These are phyloP conservation scores for Candida stauntonica DNA, from an alignment of 805 yeast genomes.

Conservation along the genomic window DNA sequence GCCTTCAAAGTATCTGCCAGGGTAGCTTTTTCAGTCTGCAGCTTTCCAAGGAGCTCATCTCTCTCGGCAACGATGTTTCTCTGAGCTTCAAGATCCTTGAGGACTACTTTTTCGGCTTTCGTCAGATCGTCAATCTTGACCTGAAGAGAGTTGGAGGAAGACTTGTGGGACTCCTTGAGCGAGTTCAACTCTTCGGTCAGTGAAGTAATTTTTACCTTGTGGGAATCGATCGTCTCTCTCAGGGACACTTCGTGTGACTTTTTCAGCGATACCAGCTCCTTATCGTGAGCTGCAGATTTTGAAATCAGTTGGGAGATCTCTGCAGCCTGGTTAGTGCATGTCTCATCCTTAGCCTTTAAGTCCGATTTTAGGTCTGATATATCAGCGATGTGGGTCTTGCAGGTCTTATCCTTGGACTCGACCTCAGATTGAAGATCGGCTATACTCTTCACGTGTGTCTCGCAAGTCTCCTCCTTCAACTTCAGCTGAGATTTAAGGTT, in stretches of 20 bases:
- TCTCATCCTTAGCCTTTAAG: slow-evolving; percentile 7
- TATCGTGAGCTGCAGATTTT: too few species aligned
- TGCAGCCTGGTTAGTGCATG: too few species aligned
- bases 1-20: background rate
- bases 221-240: slow-evolving; percentile 2
- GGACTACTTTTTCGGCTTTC: background rate
- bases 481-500: background rate
- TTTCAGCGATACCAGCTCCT: slow-evolving; percentile 1
- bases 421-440: slow-evolving; percentile 10
- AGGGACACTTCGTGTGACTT: slow-evolving; percentile 5
- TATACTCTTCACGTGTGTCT: slow-evolving; percentile 1
- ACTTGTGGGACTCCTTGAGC: slow-evolving; percentile 3
- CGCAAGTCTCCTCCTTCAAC: background rate
- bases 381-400: slow-evolving; percentile 9
- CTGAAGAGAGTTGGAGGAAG: background rate
- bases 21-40: slow-evolving; percentile 2
- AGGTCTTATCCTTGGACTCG: slow-evolving; percentile 4
- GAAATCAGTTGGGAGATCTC: too few species aligned
- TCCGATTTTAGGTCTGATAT: slow-evolving; percentile 11
- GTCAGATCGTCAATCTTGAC: slow-evolving; percentile 3
- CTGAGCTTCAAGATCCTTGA: slow-evolving; percentile 6
- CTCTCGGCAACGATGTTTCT: slow-evolving; percentile 1
- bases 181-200: background rate
- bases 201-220: background rate
- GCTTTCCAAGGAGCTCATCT: background rate